A percentile compares a stretch with the other conserved stretches of the same genome.
Conservation (phyloP, 2,329 filamentous ascomycete genomes). For the Pochonia chlamydosporia region DNA sequence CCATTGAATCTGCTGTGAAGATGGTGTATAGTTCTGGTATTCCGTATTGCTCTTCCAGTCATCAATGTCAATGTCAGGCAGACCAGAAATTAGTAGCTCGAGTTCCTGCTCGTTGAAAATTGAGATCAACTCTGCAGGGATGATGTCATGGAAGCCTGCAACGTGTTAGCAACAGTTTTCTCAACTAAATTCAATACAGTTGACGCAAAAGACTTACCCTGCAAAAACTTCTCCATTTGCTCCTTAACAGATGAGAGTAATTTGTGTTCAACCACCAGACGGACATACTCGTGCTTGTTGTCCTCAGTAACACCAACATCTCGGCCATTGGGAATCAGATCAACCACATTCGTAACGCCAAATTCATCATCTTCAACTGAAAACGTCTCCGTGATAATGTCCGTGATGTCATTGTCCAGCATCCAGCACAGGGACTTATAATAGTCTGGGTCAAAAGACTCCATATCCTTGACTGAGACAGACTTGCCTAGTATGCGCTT, state of each 20-base stretch:
- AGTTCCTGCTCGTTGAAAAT: slow-evolving; percentile 99
- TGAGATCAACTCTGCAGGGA: slow-evolving; percentile 85
- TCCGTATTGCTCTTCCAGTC: slow-evolving; percentile 99
- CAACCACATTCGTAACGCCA: slow-evolving; percentile 79
- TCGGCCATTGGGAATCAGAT: slow-evolving; percentile 80
- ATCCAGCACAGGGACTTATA: slow-evolving; percentile 99
- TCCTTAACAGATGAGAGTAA: slow-evolving; percentile 87
- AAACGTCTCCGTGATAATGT: slow-evolving; percentile 95
- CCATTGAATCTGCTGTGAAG: slow-evolving; percentile 97
- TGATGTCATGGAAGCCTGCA: slow-evolving; percentile 92
- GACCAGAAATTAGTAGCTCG: slow-evolving; percentile 89
- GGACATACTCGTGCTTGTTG: slow-evolving; percentile 97
- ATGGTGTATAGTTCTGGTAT: slow-evolving; percentile 94
- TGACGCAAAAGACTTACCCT: slow-evolving; percentile 45
- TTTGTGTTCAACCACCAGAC: slow-evolving; percentile 88
- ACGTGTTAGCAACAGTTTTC: not conserved
- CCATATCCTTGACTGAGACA: slow-evolving; percentile 98
- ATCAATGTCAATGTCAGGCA: slow-evolving; percentile 95
- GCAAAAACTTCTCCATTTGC: slow-evolving; percentile 88
- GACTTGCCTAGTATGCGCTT: slow-evolving; percentile 93
- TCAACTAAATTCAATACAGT: not conserved
- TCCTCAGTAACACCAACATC: slow-evolving; percentile 94
- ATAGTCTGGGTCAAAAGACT: slow-evolving; percentile 96
- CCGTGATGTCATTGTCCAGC: slow-evolving; percentile 96
- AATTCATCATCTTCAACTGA: slow-evolving; percentile 92